Base-by-base conservation (phyloP, 495 filamentous ascomycete genomes). In the Neurospora sp. region DNA sequence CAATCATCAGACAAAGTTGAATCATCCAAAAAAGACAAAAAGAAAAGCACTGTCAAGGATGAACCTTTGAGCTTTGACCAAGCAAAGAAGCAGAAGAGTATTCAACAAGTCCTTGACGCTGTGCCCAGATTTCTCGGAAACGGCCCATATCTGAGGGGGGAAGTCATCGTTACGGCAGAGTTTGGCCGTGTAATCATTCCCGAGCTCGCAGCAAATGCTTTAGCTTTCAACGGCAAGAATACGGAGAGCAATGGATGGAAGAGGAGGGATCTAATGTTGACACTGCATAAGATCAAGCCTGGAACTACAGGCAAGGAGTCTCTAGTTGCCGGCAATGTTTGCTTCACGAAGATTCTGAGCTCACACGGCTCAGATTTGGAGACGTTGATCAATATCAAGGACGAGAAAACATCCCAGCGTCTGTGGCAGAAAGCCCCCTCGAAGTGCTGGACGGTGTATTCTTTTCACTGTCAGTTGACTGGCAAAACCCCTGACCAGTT, bases 281-380 rank as follows among this genome's bases (percentile, higher is more conserved):
- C 39, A 16, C 72, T 83, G 31, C 27, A 16, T 31, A 16, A 5
- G 7, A 66, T 66, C 27, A 31, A 16, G 27, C 27, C 6, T 66
- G 54, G 27, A 66, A 66, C 27, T 23, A 14, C 27, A 8, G 54
- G 54, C 14, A 35, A 35, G 54, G 54, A 18, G 54, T 66, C 54
- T 35, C 54, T 66, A 8, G 54, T 66, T 37, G 54, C 71, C n/a
- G 38, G 54, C 10, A 73, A 74, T 42, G 66, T 83, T 6, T 73
- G 74, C 9, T 87, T 86, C 49, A 86, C 85, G 10, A 83, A 83
- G 4, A 77, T 85, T 5, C 74, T 88, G 1, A 83, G 80, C 0
- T 81, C 77, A 3, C 70, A 77, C 14, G 77, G 78, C 44, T 78
- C 72, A 0, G 86, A 87, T 49, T 76, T 82, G 18, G 77, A 82